Evolutionary conservation across 2,329 filamentous ascomycete genomes (phyloP), one percentile per base, ranked within the genome.

Genomic region (Diaporthe ampelina): DNA sequence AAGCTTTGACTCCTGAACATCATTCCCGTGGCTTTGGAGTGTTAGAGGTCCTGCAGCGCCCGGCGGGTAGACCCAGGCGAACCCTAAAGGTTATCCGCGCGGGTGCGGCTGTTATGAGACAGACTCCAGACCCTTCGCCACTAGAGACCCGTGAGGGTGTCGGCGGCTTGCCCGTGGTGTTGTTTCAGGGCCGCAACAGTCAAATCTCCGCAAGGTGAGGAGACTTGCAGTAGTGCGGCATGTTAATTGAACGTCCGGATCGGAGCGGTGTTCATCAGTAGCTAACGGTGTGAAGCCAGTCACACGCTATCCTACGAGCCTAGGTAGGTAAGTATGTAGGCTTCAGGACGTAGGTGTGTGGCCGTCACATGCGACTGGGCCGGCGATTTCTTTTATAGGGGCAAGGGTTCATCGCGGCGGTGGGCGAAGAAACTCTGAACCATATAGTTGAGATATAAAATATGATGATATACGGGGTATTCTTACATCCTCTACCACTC

Each of bases 1-100:
- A 43, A 19, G 15, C 5, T 43, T 32, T 35, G n/a, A 32, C 4
- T 24, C 32, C 21, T 13, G 29, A 50, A 11, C 24, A 50, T n/a
- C 59, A 21, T 11, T 35, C 43, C 43, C 43, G 43, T 50, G 43
- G 45, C 26, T 26, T 17, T 24, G 45, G 45, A 26, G 43, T 52
- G 63, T 67, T 26, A 35, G 63, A 67, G 63, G 45, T 52, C 21
- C 63, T 67, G 63, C 63, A 37, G 45, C 13, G 21, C n/a, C 19
- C 21, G 21, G 63, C 63, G 45, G 63, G 45, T 29, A 26, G 21
- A 52, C 29, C 63, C 63, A 32, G 26, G 45, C n/a, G 24, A 37
- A n/a, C 45, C n/a, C 13, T 26, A 8, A 67, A 52, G 43, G 26
- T n/a, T 67, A 67, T 67, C 61, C 35, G 29, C 45, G 43, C 21